These are phyloP conservation scores for Saccharomycodes ludwigii DNA, from an alignment of 805 yeast genomes.

Conservation along the genomic window DNA sequence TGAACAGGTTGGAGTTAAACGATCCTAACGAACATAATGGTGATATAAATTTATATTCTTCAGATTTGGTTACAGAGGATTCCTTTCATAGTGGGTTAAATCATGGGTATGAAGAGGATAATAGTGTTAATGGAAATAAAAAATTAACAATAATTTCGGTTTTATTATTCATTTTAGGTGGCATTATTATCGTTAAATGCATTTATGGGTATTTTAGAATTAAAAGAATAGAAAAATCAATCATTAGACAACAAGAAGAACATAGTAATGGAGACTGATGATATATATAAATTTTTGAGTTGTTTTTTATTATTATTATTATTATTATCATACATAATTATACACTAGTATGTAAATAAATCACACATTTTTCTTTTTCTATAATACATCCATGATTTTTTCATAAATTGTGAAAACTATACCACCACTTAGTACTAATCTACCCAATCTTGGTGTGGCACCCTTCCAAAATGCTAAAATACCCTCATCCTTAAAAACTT, in stretches of 20 bases:
- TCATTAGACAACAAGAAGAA: constrained; percentile 4
- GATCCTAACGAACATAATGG: constrained; percentile 49
- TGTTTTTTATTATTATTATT: too few species aligned
- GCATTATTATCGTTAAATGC: constrained; percentile 52
- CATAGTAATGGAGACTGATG: too few species aligned
- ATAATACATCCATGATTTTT: constrained; percentile 50
- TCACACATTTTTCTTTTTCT: too few species aligned
- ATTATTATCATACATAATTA: too few species aligned
- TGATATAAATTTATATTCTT: not conserved
- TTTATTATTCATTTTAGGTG: constrained; percentile 55
- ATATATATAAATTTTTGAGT: too few species aligned
- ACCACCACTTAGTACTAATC: constrained; percentile 89
- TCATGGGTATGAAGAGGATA: constrained; percentile 19
- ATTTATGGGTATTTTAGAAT: constrained; percentile 62
- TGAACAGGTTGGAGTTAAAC: constrained; percentile 35
- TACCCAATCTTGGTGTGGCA: constrained; percentile 91
- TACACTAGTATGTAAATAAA: too few species aligned
- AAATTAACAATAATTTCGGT: constrained; percentile 45
- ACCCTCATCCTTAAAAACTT: constrained; percentile 79
- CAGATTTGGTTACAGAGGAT: constrained; percentile 13
- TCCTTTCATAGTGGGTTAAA: constrained; percentile 19
- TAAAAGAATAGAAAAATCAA: constrained; percentile 53
- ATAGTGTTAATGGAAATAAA: constrained; percentile 11
- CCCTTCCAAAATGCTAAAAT: constrained; percentile 92
- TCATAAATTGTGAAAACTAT: constrained; percentile 95